Evolutionary conservation across 805 yeast species (phyloP), one percentile per base, ranked within the genome.

Genomic region (Zygotorulaspora florentina): DNA sequence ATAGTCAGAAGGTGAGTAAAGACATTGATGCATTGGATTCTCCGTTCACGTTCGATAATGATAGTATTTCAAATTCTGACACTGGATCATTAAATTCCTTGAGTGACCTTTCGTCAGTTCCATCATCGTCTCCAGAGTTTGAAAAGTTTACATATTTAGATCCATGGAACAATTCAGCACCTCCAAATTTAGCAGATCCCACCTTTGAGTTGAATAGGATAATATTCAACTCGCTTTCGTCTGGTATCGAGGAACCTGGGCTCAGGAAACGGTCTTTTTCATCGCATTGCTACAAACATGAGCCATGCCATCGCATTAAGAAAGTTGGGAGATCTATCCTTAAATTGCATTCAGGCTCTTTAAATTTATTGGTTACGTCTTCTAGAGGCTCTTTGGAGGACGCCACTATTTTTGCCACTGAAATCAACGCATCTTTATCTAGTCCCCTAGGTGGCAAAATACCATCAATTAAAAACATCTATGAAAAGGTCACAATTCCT

Each of bases 331-430:
- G 45, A 38, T 46, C 66, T 18, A 60, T 61, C 18, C 39, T 62
- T 18, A 55, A 51, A 35, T 34, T 48, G 26, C 52, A 51, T 3
- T 23, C 50, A 8, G 46, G 48, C 10, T 37, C 55, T 18, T 44
- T 62, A 35, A 62, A 60, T 44, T 45, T 60, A 12, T 42, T 62
- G 30, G 64, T 62, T 10, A 52, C 59, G 27, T 59, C 67, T 4
- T 56, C 63, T 10, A 57, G 52, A 35, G 65, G 65, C 8, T 58
- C 61, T 11, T 38, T 56, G 30, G 55, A 56, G 38, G 65, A 62
- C 43, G 67, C 67, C 6, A 61, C 67, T 20, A 56, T 62, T 11
- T 62, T 55, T 48, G 67, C 66, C 18, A 62, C 67, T 8, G 67
- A 62, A 45, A 60, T 62, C 1, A 62, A 62, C 40, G 54, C 64